phyloP scores from a whole-genome alignment of 768 basidiomycete species.

The Multifurca ochricompacta region DNA sequence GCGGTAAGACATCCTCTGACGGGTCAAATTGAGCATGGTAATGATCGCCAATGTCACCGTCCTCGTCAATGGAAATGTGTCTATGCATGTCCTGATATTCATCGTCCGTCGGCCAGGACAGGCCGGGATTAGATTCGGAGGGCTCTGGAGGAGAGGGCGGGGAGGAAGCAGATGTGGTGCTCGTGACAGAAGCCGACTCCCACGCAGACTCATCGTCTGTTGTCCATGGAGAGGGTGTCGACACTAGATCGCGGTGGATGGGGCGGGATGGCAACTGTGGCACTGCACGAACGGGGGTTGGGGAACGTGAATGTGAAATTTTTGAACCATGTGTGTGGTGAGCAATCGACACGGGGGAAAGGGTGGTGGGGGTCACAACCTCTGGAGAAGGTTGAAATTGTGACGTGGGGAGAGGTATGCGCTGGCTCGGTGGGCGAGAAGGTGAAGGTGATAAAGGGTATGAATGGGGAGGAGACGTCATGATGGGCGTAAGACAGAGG shows the following conservation, averaged over 20 bases:
- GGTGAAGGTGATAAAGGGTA: conserved; percentile 19
- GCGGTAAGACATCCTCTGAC: conserved; percentile 59
- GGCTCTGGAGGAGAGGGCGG: conserved; percentile 31
- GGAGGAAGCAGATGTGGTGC: conserved; percentile 50
- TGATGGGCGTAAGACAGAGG: conserved; percentile 25
- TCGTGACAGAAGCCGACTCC: conserved; percentile 62
- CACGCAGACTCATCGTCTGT: conserved; percentile 73
- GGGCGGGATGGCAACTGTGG: conserved; percentile 21
- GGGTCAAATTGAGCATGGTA: conserved; percentile 35
- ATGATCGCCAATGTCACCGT: conserved; percentile 25
- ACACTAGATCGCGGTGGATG: conserved; percentile 22
- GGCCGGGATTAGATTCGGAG: conserved; percentile 27
- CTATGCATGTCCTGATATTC: conserved; percentile 25
- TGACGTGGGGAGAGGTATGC: neutral
- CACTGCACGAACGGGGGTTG: conserved; percentile 33
- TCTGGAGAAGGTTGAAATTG: conserved; percentile 5
- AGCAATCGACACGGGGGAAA: conserved; percentile 8
- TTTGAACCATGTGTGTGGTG: conserved; percentile 6
- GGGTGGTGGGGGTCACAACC: neutral
- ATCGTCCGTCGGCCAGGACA: conserved; percentile 28
- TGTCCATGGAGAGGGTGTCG: conserved; percentile 54
- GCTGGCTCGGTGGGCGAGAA: conserved; percentile 29
- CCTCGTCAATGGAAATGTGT: conserved; percentile 11
- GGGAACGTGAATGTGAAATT: conserved; percentile 30
- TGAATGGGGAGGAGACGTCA: conserved; percentile 33